Conservation (phyloP, 2,329 filamentous ascomycete species). For the Calonectria ilicicola region DNA sequence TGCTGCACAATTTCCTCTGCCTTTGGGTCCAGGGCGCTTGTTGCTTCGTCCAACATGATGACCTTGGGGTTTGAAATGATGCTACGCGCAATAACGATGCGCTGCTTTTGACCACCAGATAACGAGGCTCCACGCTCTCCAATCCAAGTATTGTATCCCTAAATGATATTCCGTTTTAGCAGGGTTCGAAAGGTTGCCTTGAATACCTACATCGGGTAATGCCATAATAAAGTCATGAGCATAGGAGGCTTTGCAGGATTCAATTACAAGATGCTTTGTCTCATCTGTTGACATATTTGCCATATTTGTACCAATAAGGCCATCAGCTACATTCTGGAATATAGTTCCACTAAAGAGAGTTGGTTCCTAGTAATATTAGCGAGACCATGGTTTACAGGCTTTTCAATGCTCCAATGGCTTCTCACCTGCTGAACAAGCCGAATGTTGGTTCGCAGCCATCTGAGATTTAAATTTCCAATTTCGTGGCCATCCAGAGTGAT, state of each 20-base stretch:
- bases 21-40: neutral
- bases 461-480: constrained; percentile 59
- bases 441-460: constrained; percentile 65
- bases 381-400: neutral
- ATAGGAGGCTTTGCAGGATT: constrained; percentile 62
- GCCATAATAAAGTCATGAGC: constrained; percentile 65
- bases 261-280: constrained; percentile 56
- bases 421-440: constrained; percentile 60
- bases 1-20: neutral
- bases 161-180: too few species aligned
- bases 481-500: constrained; percentile 58
- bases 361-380: constrained; percentile 56
- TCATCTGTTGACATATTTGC: constrained; percentile 54
- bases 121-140: neutral
- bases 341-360: constrained; percentile 66
- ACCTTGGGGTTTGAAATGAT: neutral
- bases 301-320: constrained; percentile 54
- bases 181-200: too few species aligned
- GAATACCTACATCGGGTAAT: constrained; percentile 50
- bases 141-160: constrained; percentile 68
- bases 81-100: neutral
- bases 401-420: too few species aligned
- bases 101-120: neutral
- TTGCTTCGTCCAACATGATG: neutral
- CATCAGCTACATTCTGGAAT: constrained; percentile 64